A percentile compares a stretch with the other conserved stretches of the same genome.
phyloP scores from a whole-genome alignment of 768 basidiomycete species.

The Mrakia gelida region DNA sequence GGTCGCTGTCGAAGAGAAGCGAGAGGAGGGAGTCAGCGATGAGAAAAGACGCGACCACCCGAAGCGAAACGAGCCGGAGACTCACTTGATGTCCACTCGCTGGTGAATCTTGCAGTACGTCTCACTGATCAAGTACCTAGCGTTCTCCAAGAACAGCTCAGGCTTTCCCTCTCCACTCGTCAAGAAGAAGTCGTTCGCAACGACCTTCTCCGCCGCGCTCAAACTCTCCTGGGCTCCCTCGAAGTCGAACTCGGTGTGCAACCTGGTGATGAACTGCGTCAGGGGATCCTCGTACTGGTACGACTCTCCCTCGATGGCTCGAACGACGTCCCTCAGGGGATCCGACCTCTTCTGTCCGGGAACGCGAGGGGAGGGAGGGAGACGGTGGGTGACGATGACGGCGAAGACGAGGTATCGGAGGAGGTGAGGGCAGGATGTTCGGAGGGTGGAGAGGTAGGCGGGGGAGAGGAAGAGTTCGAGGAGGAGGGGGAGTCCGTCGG shows the following conservation, averaged over 20 bases:
- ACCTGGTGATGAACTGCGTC: constrained; percentile 85
- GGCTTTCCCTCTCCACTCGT: constrained; percentile 65
- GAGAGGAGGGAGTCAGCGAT: not conserved
- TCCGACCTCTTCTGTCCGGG: constrained; percentile 71
- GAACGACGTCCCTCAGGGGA: constrained; percentile 85
- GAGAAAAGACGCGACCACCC: not conserved
- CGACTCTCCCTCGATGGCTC: constrained; percentile 89
- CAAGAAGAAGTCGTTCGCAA: constrained; percentile 91
- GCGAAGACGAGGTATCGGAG: constrained; percentile 90
- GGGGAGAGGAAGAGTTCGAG: constrained; percentile 96
- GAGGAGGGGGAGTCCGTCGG: constrained; percentile 80
- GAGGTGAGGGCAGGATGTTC: constrained; percentile 90
- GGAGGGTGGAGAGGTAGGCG: constrained; percentile 96
- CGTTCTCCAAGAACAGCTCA: constrained; percentile 77
- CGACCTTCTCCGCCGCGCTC: constrained; percentile 67
- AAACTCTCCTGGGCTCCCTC: constrained; percentile 86
- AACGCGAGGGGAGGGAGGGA: constrained; percentile 49
- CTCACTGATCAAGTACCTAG: constrained; percentile 91
- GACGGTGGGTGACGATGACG: constrained; percentile 82
- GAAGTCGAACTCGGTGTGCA: constrained; percentile 94
- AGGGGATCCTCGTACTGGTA: constrained; percentile 94
- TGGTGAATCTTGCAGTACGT: constrained; percentile 97
- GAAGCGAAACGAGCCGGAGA: not conserved
- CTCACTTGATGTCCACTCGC: constrained; percentile 34
- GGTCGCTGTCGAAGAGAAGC: constrained; percentile 56